Evolutionary conservation across 805 yeast species (phyloP), one percentile per base, ranked within the genome.

Genomic region (Zygotorulaspora florentina): DNA sequence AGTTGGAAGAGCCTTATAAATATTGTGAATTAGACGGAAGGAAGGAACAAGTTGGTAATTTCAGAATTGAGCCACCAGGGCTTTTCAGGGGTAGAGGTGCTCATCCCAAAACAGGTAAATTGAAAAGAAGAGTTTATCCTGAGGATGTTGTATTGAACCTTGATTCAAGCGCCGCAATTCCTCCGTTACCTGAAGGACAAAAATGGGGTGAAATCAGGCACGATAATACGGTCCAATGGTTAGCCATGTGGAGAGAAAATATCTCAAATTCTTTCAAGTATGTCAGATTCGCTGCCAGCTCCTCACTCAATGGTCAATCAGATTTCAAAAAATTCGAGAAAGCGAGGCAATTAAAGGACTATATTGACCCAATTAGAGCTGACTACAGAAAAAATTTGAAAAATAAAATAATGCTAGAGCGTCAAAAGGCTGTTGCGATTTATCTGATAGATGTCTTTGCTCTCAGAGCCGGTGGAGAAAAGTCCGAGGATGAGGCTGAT

Each of bases 221-320:
- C 63, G 97, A 91, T 63, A 84, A 85, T 56, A 83, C 89, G 0
- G 97, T 90, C 23, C 81, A 91, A 10, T 91, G 99, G 99, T 73
- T 91, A 44, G 98, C 97, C 0, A 89, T 84, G 86, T 91, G 97
- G 97, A 82, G 85, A 62, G 98, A 91, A 66, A 91, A 91, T 60
- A 86, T 91, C 54, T 80, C 87, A 40, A 86, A 85, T 54, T 75
- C 84, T 25, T 78, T 81, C 56, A 91, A 91, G 65, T 91, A 91
- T 62, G 98, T 91, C 42, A 73, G 95, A 61, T 80, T 91, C 66
- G 96, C 96, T 4, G 93, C 91, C 16, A 87, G 80, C 55, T 90
- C 97, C 0, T 84, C 96, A 1, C 70, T 91, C 52, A 91, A 90
- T 67, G 98, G 97, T 41, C 81, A 84, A 66, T 82, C 93, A 56